These are phyloP conservation scores for Pichia phayaonensis DNA, from an alignment of 805 yeast species.

Conservation along the genomic window DNA sequence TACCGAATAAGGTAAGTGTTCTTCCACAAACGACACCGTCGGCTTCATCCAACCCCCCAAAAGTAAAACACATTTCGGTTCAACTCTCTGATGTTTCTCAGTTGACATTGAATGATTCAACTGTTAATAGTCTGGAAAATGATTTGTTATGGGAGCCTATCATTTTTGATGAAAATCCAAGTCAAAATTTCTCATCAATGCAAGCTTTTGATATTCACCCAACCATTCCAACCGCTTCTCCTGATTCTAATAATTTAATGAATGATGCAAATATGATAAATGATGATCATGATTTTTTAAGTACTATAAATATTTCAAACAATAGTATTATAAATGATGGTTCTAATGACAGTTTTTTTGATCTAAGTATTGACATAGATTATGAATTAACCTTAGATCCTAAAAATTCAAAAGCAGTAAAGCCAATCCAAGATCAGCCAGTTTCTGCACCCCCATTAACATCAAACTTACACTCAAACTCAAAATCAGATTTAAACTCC, in stretches of 20 bases:
- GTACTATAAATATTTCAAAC: background rate
- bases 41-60: background rate
- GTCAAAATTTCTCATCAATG: background rate
- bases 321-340: background rate
- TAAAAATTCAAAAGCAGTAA: background rate
- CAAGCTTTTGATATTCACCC: background rate
- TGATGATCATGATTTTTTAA: constrained; percentile 5
- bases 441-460: background rate
- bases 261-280: background rate
- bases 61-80: background rate
- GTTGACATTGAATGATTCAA: constrained; percentile 3
- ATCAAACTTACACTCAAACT: background rate
- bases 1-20: background rate
- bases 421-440: background rate
- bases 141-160: constrained; percentile 2
- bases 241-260: background rate
- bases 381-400: background rate
- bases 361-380: background rate
- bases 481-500: background rate
- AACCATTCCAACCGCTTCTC: background rate
- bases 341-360: background rate
- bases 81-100: constrained; percentile 4
- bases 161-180: background rate
- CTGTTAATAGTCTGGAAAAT: constrained; percentile 1
- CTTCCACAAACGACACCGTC: background rate